A percentile compares a stretch with the other conserved stretches of the same genome.
phyloP scores from a whole-genome alignment of 225 moss, liverwort and hornwort species.

The Anthoceros angustus region DNA sequence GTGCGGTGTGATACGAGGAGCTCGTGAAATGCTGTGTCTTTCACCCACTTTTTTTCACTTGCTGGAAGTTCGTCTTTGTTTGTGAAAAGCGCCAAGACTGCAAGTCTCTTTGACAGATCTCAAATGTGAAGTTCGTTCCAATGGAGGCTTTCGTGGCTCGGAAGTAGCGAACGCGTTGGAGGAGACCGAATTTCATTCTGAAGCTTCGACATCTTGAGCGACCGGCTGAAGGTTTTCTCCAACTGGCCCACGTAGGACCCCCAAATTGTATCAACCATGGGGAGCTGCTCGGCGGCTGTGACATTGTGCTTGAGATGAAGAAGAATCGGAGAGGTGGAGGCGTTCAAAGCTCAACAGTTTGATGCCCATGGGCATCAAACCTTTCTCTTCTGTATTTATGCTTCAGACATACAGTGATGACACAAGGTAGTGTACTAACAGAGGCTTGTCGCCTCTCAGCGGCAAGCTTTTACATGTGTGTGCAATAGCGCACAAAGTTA shows the following conservation, averaged over 20 bases:
- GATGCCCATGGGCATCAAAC: too few relatives aligned
- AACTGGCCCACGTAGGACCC: constrained; percentile 64
- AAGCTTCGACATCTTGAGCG: constrained; percentile 62
- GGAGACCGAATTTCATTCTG: constrained; percentile 53
- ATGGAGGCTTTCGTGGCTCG: constrained; percentile 20
- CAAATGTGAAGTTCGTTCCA: too few relatives aligned
- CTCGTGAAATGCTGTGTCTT: too few relatives aligned
- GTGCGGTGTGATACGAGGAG: constrained; percentile 90
- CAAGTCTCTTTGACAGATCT: too few relatives aligned
- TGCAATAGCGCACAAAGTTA: too few relatives aligned
- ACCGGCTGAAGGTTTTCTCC: constrained; percentile 62
- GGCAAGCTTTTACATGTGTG: too few relatives aligned
- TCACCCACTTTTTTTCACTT: too few relatives aligned
- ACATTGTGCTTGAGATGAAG: constrained; percentile 85
- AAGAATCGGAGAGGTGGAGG: constrained; percentile 59
- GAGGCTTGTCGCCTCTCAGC: background rate
- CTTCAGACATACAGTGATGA: background rate
- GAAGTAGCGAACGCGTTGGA: constrained; percentile 59
- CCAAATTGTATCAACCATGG: constrained; percentile 81
- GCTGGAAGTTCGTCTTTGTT: too few relatives aligned
- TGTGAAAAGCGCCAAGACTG: too few relatives aligned
- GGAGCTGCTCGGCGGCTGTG: constrained; percentile 75
- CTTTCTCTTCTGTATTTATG: background rate
- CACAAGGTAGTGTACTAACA: too few relatives aligned
- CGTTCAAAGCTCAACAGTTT: background rate